Conservation (phyloP, 495 filamentous ascomycete genomes). For the Annulohypoxylon moriforme region DNA sequence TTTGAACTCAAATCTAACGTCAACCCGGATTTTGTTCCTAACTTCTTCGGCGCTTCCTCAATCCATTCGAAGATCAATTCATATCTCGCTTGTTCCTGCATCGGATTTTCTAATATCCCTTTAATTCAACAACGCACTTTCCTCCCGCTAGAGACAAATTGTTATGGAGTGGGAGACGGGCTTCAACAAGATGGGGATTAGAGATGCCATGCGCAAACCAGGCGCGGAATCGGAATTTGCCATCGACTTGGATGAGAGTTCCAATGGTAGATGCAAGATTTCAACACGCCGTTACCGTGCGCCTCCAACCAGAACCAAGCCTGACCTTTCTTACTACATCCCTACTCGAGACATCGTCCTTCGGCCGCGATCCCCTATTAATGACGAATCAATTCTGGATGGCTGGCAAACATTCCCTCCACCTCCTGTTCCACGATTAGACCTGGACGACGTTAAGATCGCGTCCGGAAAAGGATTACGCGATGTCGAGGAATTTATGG, state of each 20-base stretch:
- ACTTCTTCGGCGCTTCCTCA: background rate
- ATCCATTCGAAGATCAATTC: background rate
- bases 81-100: background rate
- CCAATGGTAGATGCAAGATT: background rate
- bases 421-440: constrained; percentile 5
- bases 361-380: too few species aligned
- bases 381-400: background rate
- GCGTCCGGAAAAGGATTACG: constrained; percentile 3
- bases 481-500: constrained; percentile 19
- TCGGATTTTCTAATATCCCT: background rate
- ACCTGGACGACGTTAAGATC: background rate
- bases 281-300: background rate
- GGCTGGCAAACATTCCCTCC: constrained; percentile 23
- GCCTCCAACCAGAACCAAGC: background rate
- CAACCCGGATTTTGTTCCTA: background rate
- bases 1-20: background rate
- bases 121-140: background rate
- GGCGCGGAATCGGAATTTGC: constrained; percentile 3
- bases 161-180: background rate
- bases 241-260: background rate
- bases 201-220: background rate
- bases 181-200: background rate
- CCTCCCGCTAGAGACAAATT: background rate
- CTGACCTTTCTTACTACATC: background rate
- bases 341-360: background rate